Conservation (phyloP, 2,329 filamentous ascomycete genomes). For the Botrytis medusae region DNA sequence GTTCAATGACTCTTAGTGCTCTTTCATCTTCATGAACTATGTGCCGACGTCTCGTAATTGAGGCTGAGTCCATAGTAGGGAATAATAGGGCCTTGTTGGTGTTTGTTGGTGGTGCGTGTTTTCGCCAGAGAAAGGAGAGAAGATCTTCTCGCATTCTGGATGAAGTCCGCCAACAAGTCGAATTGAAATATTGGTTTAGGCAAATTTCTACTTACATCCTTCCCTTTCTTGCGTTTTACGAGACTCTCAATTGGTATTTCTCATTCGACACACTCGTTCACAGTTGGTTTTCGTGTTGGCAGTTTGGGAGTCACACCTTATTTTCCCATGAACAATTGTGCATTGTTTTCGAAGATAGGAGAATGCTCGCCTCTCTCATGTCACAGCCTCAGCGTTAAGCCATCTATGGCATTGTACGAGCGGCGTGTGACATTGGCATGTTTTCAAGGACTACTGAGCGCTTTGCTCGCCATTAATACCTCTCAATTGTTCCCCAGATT, state of each 20-base stretch:
- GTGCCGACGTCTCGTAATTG: not conserved
- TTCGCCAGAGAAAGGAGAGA: not conserved
- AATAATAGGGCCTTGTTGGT: constrained; percentile 5
- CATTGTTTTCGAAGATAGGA: not conserved
- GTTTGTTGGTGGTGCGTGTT: not conserved
- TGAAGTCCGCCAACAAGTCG: not conserved
- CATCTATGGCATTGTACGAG: not conserved
- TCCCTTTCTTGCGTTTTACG: not conserved
- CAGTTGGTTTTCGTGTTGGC: not conserved
- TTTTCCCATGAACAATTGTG: not conserved
- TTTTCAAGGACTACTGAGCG: not conserved
- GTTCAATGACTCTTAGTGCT: not conserved
- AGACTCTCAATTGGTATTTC: not conserved
- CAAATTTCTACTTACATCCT: not conserved
- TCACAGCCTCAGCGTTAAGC: not conserved
- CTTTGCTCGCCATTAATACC: not conserved
- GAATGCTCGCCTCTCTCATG: not conserved
- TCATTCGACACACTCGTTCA: not conserved
- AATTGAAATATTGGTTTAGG: not conserved
- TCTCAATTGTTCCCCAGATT: not conserved
- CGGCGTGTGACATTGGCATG: not conserved
- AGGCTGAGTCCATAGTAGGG: not conserved
- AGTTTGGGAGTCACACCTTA: not conserved
- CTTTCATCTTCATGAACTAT: not conserved
- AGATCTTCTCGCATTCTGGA: constrained; percentile 3